Evolutionary conservation across 345 rosid genomes (phyloP).

Genomic region (Limnanthes douglasii): DNA sequence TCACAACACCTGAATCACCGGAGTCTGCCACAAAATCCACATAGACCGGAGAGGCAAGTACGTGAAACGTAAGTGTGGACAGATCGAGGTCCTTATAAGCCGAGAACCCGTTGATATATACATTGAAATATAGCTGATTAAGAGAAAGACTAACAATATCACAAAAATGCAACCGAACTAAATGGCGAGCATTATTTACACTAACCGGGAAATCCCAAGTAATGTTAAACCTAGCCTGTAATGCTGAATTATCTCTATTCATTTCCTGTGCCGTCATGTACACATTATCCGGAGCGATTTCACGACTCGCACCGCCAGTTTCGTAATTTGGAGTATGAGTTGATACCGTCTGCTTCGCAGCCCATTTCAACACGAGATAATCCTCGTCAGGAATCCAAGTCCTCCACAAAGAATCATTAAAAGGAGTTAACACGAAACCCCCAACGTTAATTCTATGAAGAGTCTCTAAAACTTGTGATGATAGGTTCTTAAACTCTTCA

Average conservation of each 20-base stretch:
- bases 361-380: conserved; percentile 38
- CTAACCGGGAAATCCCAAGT: conserved; percentile 65
- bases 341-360: conserved; percentile 45
- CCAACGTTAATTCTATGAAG: conserved; percentile 84
- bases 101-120: conserved; percentile 44
- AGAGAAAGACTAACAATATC: conserved; percentile 68
- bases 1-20: conserved; percentile 29
- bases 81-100: conserved; percentile 69
- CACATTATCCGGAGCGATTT: conserved; percentile 70
- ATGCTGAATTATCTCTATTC: conserved; percentile 42
- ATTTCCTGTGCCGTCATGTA: conserved; percentile 90
- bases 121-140: conserved; percentile 66
- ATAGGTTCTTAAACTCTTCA: conserved; percentile 34
- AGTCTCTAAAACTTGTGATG: conserved; percentile 55
- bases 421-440: conserved; percentile 63
- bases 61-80: conserved; percentile 44
- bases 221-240: conserved; percentile 43
- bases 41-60: conserved; percentile 59
- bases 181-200: conserved; percentile 25
- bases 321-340: conserved; percentile 54
- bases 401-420: conserved; percentile 91
- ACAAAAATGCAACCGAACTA: conserved; percentile 90
- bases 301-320: conserved; percentile 46
- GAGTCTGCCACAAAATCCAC: conserved; percentile 64
- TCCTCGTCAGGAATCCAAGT: conserved; percentile 83